Evolutionary conservation across 2,329 filamentous ascomycete genomes (phyloP), one percentile per base, ranked within the genome.

Genomic region (Aureobasidium uvarum): DNA sequence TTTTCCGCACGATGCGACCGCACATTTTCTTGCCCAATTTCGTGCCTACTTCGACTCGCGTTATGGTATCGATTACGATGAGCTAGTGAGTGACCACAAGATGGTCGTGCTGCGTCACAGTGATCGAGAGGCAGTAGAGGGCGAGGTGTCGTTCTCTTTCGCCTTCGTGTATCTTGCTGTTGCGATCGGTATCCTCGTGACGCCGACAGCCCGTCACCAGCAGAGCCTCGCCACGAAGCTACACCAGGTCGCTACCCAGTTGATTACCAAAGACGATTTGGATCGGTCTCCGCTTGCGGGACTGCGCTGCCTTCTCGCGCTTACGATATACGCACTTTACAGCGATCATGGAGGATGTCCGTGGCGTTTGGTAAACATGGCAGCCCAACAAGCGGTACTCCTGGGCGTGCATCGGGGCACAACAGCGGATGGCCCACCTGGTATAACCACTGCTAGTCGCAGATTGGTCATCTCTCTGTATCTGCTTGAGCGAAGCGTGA

Each of bases 161-260:
- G 55, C 55, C 8, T 59, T 59, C 18, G 41, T 59, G 2, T 59
- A 59, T 16, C 55, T 59, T 23, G 55, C 55, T 33, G 55, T 59
- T 46, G 55, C 55, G 16, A 59, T 59, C 7, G 55, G 55, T 1
- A 59, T 59, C 2, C 55, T 59, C 4, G 55, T 59, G 28, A 31
- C 55, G 36, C 55, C 55, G 7, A 25, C 46, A 23, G 16, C 55
- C n/a, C 23, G 39, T 46, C 55, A 59, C 14, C 41, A 25, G 14
- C 55, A 36, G 23, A 18, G 39, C 14, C 55, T 59, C 10, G 55
- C 55, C 2, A 31, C n/a, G 2, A 45, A 20, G 39, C 25, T 59
- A 23, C 55, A 59, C 11, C 20, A 46, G 20, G 20, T 46, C 13
- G 43, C 43, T 5, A 46, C 5, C 1, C 13, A 25, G 8, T 13